A percentile compares a stretch with the other conserved stretches of the same genome.
phyloP scores from a whole-genome alignment of 805 yeast species.

The Torulaspora microellipsoides region DNA sequence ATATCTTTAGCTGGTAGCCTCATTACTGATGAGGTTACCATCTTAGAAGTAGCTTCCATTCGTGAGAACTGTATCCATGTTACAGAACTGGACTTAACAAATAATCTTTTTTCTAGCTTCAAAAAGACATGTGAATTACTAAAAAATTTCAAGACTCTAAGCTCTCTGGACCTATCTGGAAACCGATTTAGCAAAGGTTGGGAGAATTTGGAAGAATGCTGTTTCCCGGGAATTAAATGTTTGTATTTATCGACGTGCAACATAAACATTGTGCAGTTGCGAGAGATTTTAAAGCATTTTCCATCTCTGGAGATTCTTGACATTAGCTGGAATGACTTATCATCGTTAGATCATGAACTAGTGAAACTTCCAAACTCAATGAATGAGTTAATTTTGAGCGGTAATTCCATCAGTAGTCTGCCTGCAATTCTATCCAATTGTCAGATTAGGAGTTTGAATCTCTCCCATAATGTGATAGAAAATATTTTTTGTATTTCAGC shows the following conservation, averaged over 20 bases:
- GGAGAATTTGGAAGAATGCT: background rate
- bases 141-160: constrained; percentile 36
- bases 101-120: constrained; percentile 48
- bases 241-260: constrained; percentile 28
- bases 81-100: constrained; percentile 52
- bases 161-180: constrained; percentile 49
- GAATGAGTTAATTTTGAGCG: constrained; percentile 20
- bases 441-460: constrained; percentile 5
- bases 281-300: constrained; percentile 26
- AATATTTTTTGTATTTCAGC: constrained; percentile 26
- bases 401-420: constrained; percentile 13
- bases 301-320: constrained; percentile 35
- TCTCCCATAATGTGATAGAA: constrained; percentile 14
- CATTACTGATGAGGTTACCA: constrained; percentile 25
- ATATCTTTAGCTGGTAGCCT: constrained; percentile 47
- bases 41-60: background rate
- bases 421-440: constrained; percentile 8
- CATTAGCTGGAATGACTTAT: constrained; percentile 26
- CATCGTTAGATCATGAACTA: background rate
- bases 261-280: constrained; percentile 5
- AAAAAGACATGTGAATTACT: constrained; percentile 38
- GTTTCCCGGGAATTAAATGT: constrained; percentile 7
- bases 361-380: constrained; percentile 12
- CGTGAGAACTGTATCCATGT: constrained; percentile 17
- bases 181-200: constrained; percentile 29